A percentile compares a stretch with the other conserved stretches of the same genome.
phyloP scores from a whole-genome alignment of 257 asterid species.

The Nicotiana otophora region DNA sequence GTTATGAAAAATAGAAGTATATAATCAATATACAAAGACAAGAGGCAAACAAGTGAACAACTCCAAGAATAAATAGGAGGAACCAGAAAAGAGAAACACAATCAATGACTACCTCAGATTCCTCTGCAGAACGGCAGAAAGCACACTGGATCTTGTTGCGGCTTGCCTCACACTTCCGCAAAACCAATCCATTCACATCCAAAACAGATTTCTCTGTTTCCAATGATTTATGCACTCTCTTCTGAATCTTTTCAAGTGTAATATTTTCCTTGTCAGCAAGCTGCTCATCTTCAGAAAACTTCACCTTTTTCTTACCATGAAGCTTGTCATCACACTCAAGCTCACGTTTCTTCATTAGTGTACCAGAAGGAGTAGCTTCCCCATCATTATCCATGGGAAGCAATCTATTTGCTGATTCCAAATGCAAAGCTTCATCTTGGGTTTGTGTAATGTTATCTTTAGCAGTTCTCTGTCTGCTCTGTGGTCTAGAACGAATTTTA shows the following conservation, averaged over 20 bases:
- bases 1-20: constrained; percentile 9
- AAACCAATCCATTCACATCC: constrained; percentile 17
- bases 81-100: background rate
- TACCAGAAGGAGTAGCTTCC: constrained; percentile 18
- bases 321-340: constrained; percentile 8
- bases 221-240: constrained; percentile 17
- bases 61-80: background rate
- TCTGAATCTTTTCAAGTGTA: constrained; percentile 6
- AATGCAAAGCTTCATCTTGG: constrained; percentile 19
- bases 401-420: constrained; percentile 23
- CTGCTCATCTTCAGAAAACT: constrained; percentile 27
- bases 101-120: constrained; percentile 53
- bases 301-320: constrained; percentile 40
- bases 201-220: constrained; percentile 21
- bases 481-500: constrained; percentile 9
- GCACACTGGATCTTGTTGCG: constrained; percentile 39
- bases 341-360: constrained; percentile 16
- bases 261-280: constrained; percentile 12
- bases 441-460: constrained; percentile 19
- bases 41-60: constrained; percentile 12
- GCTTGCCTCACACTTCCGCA: constrained; percentile 34
- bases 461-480: constrained; percentile 24
- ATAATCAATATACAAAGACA: constrained; percentile 1
- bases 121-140: constrained; percentile 71
- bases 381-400: constrained; percentile 18